Conservation (phyloP, 352 stramenopile species). For the Phytophthora vignae region DNA sequence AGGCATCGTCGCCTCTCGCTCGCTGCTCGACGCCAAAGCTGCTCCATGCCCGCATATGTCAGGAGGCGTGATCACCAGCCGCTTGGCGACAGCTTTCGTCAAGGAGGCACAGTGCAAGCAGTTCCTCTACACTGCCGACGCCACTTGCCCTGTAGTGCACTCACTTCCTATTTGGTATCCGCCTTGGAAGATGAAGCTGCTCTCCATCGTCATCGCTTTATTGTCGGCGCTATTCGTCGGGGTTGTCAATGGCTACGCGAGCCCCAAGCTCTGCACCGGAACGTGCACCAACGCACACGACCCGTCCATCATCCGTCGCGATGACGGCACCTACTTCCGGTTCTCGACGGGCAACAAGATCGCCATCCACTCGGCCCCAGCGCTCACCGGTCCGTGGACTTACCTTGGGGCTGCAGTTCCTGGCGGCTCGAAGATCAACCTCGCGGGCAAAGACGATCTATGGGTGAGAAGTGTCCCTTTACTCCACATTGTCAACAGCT, state of each 20-base stretch:
- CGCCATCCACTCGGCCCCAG: conserved; percentile 50
- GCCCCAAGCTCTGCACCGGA: conserved; percentile 26
- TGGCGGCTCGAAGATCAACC: conserved; percentile 46
- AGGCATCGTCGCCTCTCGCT: background rate
- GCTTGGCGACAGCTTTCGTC: background rate
- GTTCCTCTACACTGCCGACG: conserved; percentile 5
- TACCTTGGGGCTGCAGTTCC: conserved; percentile 49
- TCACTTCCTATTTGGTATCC: background rate
- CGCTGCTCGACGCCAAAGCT: conserved; percentile 6
- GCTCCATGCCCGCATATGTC: background rate
- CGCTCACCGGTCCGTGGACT: conserved; percentile 45
- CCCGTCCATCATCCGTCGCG: conserved; percentile 47
- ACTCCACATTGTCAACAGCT: too few species aligned
- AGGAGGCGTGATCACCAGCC: conserved; percentile 4
- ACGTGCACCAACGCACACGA: conserved; percentile 50
- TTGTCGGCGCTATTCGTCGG: conserved; percentile 16
- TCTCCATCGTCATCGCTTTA: conserved; percentile 7
- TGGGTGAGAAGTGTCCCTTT: conserved; percentile 27
- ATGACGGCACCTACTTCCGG: conserved; percentile 57
- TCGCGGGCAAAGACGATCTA: conserved; percentile 46
- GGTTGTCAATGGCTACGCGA: conserved; percentile 26
- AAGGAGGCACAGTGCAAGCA: background rate
- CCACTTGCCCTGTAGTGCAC: background rate
- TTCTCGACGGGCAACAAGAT: conserved; percentile 57
- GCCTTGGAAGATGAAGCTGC: conserved; percentile 3